Evolutionary conservation across 495 filamentous ascomycete species (phyloP).

Genomic region (Lichenothelia convexa): DNA sequence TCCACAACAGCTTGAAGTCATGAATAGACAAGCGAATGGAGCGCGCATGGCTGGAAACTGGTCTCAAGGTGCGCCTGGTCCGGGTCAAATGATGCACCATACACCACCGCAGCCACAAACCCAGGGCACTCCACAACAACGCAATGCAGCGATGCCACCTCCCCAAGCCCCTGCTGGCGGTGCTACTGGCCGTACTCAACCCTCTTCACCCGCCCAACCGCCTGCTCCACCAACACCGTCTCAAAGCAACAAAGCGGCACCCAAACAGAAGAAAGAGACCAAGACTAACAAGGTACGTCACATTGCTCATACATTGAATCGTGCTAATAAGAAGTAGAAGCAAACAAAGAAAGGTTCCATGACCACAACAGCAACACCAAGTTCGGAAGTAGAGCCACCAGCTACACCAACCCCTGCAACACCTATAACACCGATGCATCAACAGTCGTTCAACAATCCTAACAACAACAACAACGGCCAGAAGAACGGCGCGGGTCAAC

Average conservation of each 20-base stretch:
- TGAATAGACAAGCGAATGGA: constrained; percentile 22
- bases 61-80: constrained; percentile 20
- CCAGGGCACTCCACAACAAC: constrained; percentile 59
- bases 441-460: constrained; percentile 42
- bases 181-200: constrained; percentile 42
- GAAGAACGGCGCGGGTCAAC: constrained; percentile 30
- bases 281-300: constrained; percentile 62
- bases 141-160: constrained; percentile 56
- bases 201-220: constrained; percentile 54
- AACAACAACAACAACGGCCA: too few relatives aligned
- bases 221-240: constrained; percentile 78
- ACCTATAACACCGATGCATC: constrained; percentile 69
- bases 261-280: constrained; percentile 63
- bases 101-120: constrained; percentile 34
- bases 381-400: constrained; percentile 53
- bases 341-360: constrained; percentile 53
- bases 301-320: constrained; percentile 11
- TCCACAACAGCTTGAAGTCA: constrained; percentile 28
- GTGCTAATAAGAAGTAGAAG: constrained; percentile 26
- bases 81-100: constrained; percentile 32
- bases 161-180: constrained; percentile 60
- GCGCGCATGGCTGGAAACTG: constrained; percentile 27
- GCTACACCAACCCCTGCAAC: constrained; percentile 68
- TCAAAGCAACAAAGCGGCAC: constrained; percentile 55
- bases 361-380: constrained; percentile 49